Evolutionary conservation across 257 asterid species (phyloP), one percentile per base, ranked within the genome.

Genomic region (Solanum megistacrolobum): DNA sequence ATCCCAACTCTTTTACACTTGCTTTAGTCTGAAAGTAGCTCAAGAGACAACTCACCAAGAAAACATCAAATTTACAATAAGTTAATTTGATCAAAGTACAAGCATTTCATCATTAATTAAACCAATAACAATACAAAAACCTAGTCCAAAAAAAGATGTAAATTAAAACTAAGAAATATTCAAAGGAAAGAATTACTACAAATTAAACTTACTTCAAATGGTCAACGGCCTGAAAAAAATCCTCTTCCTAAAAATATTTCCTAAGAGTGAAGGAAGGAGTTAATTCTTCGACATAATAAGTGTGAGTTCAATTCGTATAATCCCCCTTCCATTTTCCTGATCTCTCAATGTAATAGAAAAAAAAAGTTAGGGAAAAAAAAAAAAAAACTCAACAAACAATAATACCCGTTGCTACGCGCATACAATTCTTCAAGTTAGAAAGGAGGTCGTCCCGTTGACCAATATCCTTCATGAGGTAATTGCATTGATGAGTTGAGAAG

Each of bases 361-460:
- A 10, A 21, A 43, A 43, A 36, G 83, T 23, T 35, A 36, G 2
- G 46, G 3, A 46, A 46, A 43, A 43, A 43, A 73, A 34, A 34
- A 9, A 41, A 9, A 39, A 39, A 25, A 43, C 31, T 39, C 60
- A 76, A 11, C 23, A 23, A 25, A 76, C 8, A 38, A 76, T 9
- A 76, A 38, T n/a, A 38, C 58, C 58, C 48, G 20, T 46, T 46
- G 55, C 52, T 52, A 52, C 13, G 29, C 69, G 29, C 31, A 76
- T 13, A 25, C 9, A 39, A 7, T 41, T 21, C 36, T 78, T 20
- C 62, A 5, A 41, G 76, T 90, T 92, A 93, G 87, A 93, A 94
- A 23, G 94, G 94, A 16, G 93, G 92, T 89, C 96, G 86, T 4
- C 95, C 94, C 2, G 94, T 94, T 20, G 94, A 93, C 96, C 96